Conservation (phyloP, 306 rosid genomes). For the Pachyrhizus erosus region DNA sequence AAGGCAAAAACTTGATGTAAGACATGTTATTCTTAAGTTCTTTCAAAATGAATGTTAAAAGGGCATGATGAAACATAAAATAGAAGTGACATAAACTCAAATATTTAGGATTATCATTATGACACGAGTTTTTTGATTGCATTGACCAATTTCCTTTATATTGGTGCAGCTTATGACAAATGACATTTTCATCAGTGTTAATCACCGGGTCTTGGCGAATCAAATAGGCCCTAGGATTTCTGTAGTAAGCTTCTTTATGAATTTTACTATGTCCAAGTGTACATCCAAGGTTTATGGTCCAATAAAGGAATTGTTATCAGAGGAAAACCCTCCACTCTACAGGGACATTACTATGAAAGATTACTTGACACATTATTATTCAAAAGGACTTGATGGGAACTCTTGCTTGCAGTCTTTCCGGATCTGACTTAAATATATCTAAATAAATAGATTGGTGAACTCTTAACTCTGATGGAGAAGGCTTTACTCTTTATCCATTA, state of each 20-base stretch:
- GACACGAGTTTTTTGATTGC: neutral
- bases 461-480: neutral
- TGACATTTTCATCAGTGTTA: constrained; percentile 49
- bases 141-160: neutral
- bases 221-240: constrained; percentile 50
- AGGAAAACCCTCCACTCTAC: constrained; percentile 46
- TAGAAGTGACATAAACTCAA: neutral
- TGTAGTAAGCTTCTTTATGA: constrained; percentile 44
- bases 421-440: neutral
- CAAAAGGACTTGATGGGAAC: constrained; percentile 25
- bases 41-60: neutral
- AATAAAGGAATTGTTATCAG: constrained; percentile 49
- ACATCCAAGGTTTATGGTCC: constrained; percentile 38
- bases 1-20: neutral
- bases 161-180: constrained; percentile 43
- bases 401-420: constrained; percentile 29
- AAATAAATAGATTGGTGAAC: neutral
- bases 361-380: neutral
- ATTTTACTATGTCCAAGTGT: neutral
- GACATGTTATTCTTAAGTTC: no score
- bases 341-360: constrained; percentile 35
- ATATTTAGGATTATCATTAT: neutral
- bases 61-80: neutral
- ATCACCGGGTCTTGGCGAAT: constrained; percentile 43
- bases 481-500: neutral